Evolutionary conservation across 495 filamentous ascomycete species (phyloP).

Genomic region (Aspergillus homomorphus): DNA sequence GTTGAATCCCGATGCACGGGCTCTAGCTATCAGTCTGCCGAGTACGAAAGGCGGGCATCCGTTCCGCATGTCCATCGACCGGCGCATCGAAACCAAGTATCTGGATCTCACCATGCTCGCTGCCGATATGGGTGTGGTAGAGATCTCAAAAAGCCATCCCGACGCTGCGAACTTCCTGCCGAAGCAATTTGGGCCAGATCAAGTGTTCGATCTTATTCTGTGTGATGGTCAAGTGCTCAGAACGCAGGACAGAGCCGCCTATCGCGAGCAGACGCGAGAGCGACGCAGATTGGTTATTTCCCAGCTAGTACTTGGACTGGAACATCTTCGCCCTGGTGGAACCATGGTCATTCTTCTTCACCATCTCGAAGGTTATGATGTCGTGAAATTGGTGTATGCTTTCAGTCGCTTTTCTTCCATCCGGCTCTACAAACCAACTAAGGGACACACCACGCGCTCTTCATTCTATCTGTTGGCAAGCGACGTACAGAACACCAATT

Average conservation of each 20-base stretch:
- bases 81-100: constrained; percentile 25
- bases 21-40: constrained; percentile 45
- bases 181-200: constrained; percentile 10
- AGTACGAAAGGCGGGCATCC: constrained; percentile 38
- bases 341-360: constrained; percentile 52
- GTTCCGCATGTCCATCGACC: too few relatives aligned
- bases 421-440: constrained; percentile 46
- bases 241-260: constrained; percentile 38
- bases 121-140: constrained; percentile 44
- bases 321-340: constrained; percentile 43
- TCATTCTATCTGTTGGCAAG: constrained; percentile 58
- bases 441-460: constrained; percentile 38
- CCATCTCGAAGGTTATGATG: constrained; percentile 43
- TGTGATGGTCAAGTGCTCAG: constrained; percentile 58
- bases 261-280: constrained; percentile 44
- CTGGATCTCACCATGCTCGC: constrained; percentile 56
- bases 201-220: constrained; percentile 51
- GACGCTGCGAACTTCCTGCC: constrained; percentile 41
- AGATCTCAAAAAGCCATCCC: constrained; percentile 42
- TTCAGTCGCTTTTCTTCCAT: constrained; percentile 47
- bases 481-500: constrained; percentile 33
- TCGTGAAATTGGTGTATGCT: constrained; percentile 35
- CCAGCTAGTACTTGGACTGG: constrained; percentile 49
- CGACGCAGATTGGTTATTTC: constrained; percentile 34
- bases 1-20: constrained; percentile 32